These are phyloP conservation scores for Umbelopsis isabellina DNA, from an alignment of 192 early-diverging fungal genomes.

Conservation along the genomic window DNA sequence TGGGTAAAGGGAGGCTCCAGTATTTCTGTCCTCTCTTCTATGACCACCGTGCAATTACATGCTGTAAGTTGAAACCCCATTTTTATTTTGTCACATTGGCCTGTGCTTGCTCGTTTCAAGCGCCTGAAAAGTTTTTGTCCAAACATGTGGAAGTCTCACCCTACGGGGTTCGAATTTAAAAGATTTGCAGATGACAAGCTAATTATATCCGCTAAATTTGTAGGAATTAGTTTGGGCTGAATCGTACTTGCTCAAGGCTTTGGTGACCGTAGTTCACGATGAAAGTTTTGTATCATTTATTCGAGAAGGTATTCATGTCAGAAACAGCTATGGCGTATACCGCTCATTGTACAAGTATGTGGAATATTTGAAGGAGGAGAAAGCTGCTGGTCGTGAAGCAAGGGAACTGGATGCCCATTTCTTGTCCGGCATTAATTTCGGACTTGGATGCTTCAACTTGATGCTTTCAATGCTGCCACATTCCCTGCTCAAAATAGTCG, in stretches of 20 bases:
- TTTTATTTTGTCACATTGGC: background rate
- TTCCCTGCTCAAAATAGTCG: conserved; percentile 73
- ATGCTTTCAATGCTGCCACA: conserved; percentile 79
- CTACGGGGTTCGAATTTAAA: background rate
- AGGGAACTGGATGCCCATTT: conserved; percentile 79
- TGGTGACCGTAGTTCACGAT: conserved; percentile 76
- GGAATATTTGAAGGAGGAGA: conserved; percentile 52
- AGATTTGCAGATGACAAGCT: background rate
- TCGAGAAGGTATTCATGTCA: conserved; percentile 80
- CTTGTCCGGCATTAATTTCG: conserved; percentile 77
- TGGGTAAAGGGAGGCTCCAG: conserved; percentile 49
- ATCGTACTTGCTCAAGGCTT: conserved; percentile 69
- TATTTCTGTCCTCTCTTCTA: conserved; percentile 48
- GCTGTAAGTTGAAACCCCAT: conserved; percentile 48
- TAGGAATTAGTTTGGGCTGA: conserved; percentile 84
- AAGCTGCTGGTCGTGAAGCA: conserved; percentile 46
- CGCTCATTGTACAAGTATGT: conserved; percentile 58
- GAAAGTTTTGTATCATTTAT: conserved; percentile 79
- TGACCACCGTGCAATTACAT: conserved; percentile 64
- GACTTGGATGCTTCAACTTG: conserved; percentile 84
- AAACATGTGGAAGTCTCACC: conserved; percentile 20
- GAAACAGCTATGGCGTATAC: conserved; percentile 71
- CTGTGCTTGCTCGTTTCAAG: background rate
- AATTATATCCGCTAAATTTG: conserved; percentile 2
- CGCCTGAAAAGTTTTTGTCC: background rate